Conservation (phyloP, 106 monocot genomes). For the Vanilla planifolia region DNA sequence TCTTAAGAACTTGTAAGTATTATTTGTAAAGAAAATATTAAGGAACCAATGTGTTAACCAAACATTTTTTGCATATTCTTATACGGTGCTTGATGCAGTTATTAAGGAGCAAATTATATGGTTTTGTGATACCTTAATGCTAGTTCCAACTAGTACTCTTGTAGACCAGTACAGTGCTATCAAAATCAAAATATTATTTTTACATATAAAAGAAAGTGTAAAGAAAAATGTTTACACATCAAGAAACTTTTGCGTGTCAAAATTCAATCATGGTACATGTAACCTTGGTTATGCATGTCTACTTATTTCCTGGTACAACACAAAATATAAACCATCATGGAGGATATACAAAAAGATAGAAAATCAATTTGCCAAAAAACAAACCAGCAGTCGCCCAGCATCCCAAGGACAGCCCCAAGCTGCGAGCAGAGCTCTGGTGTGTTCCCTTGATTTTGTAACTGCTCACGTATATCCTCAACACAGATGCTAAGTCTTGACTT, state of each 20-base stretch:
- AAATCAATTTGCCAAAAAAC: slow-evolving; percentile 3
- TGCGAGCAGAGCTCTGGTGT: slow-evolving; percentile 78
- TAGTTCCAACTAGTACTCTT: no score
- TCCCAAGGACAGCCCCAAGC: slow-evolving; percentile 95
- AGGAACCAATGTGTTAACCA: no score
- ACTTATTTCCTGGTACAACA: no score
- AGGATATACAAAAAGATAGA: background rate
- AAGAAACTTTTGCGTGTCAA: background rate
- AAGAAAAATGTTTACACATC: background rate
- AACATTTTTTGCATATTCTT: no score
- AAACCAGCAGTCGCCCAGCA: slow-evolving; percentile 98
- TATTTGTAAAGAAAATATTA: no score
- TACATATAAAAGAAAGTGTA: background rate
- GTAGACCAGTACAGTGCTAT: no score
- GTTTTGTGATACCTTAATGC: no score
- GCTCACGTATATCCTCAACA: slow-evolving; percentile 79
- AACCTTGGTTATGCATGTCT: no score
- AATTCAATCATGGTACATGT: background rate
- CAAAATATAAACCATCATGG: background rate
- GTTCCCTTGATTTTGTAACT: slow-evolving; percentile 45
- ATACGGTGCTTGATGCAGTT: no score
- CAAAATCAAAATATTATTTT: background rate
- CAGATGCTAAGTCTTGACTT: slow-evolving; percentile 79
- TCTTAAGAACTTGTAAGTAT: no score
- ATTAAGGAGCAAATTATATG: no score